Base-by-base conservation (phyloP, 1,139 yeast species). In the Protomyces arabidopsidicola region DNA sequence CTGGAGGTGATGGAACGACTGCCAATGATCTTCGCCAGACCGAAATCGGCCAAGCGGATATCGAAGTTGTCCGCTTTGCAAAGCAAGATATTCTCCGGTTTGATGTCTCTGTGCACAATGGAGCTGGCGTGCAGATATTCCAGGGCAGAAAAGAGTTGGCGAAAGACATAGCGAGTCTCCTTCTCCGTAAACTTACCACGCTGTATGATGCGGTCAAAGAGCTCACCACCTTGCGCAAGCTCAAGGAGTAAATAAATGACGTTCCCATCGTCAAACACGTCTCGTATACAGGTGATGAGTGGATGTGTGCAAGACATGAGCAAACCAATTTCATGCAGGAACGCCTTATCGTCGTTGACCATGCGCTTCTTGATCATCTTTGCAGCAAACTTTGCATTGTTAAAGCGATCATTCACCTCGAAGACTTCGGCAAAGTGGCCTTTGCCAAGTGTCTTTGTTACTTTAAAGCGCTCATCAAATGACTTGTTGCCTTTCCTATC, bases 21-120 rank as follows among this genome's bases (percentile, higher is more conserved):
- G 42, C 65, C 65, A 22, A 62, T 51, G 16, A 62, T 60, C 74
- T 88, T 88, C 45, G 97, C 97, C 70, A 90, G 88, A 54, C 97
- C 97, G 75, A 90, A 90, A 76, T 90, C 97, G 0, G 96, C 96
- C 68, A 90, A 78, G 2, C 90, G 96, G 45, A 90, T 79, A 60
- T 82, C 83, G 6, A 95, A 85, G 66, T 86, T 79, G 20, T 76
- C 77, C 10, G 78, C 81, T 0, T 77, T 74, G 34, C 82, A 79
- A 57, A 85, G 77, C 73, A 90, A 78, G 56, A 90, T 79, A 74
- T 90, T 90, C 73, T 90, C 97, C 0, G 97, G 97, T 76, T 90
- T 90, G 70, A 90, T 79, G 73, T 90, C 97, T 63, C 97, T 81
- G 73, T 90, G 97, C 6, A 90, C 96, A 72, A 90, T 88, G 73